phyloP scores from a whole-genome alignment of 306 rosid genomes.

The Medicago lupulina region DNA sequence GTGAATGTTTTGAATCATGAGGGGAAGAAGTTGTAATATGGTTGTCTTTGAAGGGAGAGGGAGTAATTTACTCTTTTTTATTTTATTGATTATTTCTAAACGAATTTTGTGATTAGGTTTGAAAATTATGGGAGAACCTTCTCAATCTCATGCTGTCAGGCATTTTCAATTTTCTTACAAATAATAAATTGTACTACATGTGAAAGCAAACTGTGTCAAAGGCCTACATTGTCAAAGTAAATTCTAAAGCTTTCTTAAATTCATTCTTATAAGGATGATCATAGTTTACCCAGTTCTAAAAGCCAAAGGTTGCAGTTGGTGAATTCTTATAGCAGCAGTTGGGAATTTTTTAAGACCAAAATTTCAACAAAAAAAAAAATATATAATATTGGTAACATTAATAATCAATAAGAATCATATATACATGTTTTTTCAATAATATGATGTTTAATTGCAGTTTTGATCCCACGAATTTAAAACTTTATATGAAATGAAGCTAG shows the following conservation, averaged over 20 bases:
- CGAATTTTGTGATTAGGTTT: neutral
- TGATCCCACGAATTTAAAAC: too few relatives aligned
- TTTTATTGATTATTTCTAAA: too few relatives aligned
- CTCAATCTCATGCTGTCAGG: neutral
- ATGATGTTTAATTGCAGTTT: too few relatives aligned
- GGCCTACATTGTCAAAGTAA: slow-evolving; percentile 17
- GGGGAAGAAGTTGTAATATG: too few relatives aligned
- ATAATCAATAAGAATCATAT: too few relatives aligned
- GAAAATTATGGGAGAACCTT: neutral
- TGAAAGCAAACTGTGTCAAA: slow-evolving; percentile 10
- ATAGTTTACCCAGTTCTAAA: neutral
- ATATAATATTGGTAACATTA: too few relatives aligned
- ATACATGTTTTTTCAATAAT: too few relatives aligned
- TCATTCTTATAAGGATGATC: slow-evolving; percentile 1
- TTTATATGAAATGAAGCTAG: neutral
- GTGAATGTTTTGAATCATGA: too few relatives aligned
- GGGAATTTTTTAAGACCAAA: neutral
- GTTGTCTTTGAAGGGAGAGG: too few relatives aligned
- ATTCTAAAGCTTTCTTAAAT: neutral
- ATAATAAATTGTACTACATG: neutral
- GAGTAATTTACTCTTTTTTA: too few relatives aligned
- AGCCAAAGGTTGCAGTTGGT: slow-evolving; percentile 23
- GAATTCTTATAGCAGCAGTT: slow-evolving; percentile 37
- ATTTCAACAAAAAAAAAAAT: too few relatives aligned
- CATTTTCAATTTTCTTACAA: neutral